Conservation (phyloP, 768 basidiomycete genomes). For the Phylloporus sp. region DNA sequence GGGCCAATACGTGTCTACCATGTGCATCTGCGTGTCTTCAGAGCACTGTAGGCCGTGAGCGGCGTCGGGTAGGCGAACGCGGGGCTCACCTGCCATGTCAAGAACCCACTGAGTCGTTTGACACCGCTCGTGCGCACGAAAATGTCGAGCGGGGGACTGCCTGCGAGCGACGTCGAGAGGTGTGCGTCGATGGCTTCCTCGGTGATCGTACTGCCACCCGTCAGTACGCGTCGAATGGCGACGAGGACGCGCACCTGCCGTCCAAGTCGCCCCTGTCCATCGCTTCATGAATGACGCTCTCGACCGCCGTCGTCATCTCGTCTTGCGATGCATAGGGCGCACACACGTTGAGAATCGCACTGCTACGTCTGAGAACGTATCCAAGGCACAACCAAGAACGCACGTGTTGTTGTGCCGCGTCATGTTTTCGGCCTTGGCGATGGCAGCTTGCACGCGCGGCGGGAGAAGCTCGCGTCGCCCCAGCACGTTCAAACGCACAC, state of each 20-base stretch:
- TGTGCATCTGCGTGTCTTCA: slow-evolving; percentile 84
- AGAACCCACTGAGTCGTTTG: slow-evolving; percentile 54
- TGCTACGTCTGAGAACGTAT: slow-evolving; percentile 26
- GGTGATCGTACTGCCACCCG: slow-evolving; percentile 52
- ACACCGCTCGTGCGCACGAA: slow-evolving; percentile 91
- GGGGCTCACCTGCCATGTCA: slow-evolving; percentile 84
- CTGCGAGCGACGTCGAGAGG: slow-evolving; percentile 58
- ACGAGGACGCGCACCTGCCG: slow-evolving; percentile 16
- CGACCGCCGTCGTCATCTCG: slow-evolving; percentile 81
- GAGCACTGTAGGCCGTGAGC: slow-evolving; percentile 50
- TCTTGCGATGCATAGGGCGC: slow-evolving; percentile 91
- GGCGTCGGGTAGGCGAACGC: background rate
- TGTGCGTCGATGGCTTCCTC: slow-evolving; percentile 63
- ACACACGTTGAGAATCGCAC: slow-evolving; percentile 86
- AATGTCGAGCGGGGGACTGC: slow-evolving; percentile 81
- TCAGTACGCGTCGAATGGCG: slow-evolving; percentile 1
- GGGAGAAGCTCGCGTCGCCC: slow-evolving; percentile 78
- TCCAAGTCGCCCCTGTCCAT: slow-evolving; percentile 30
- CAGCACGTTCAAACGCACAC: slow-evolving; percentile 78
- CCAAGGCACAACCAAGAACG: background rate
- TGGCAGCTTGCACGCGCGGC: slow-evolving; percentile 60
- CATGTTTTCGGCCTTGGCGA: slow-evolving; percentile 66
- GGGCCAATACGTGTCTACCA: slow-evolving; percentile 84
- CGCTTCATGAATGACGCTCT: slow-evolving; percentile 29
- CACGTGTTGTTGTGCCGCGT: slow-evolving; percentile 73